phyloP scores from a whole-genome alignment of 2,329 filamentous ascomycete genomes.

The Fusarium sp. region DNA sequence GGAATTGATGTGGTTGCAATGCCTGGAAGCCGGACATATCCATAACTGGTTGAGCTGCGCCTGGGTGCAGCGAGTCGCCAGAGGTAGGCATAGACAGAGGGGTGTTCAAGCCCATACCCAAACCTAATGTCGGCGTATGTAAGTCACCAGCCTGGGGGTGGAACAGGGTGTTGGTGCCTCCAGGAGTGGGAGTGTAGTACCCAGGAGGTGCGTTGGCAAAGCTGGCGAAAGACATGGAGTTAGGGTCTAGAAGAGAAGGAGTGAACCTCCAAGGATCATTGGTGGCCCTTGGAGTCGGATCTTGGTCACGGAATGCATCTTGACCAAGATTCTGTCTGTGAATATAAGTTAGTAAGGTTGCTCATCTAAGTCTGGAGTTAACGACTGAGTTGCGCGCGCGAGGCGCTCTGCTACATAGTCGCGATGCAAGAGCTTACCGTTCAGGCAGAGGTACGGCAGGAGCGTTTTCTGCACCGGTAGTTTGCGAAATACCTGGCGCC shows the following conservation, averaged over 20 bases:
- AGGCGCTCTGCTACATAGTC: not conserved
- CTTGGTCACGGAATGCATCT: conserved; percentile 72
- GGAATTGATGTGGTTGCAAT: conserved; percentile 70
- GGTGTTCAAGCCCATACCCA: conserved; percentile 82
- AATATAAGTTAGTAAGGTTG: conserved; percentile 28
- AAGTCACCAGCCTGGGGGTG: conserved; percentile 87
- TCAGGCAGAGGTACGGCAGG: conserved; percentile 45
- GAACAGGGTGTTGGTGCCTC: conserved; percentile 82
- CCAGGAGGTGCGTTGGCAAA: conserved; percentile 84
- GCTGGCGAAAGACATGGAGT: conserved; percentile 81
- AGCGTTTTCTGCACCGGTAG: conserved; percentile 49
- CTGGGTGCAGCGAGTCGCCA: conserved; percentile 72
- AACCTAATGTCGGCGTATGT: conserved; percentile 81
- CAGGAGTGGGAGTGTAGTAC: conserved; percentile 90
- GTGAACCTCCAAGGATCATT: conserved; percentile 90
- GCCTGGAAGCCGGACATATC: conserved; percentile 77
- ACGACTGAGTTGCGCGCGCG: not conserved
- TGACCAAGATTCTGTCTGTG: conserved; percentile 45
- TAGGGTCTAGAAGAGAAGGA: conserved; percentile 87
- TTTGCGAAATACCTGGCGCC: conserved; percentile 54
- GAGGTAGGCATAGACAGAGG: conserved; percentile 83
- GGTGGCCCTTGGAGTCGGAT: conserved; percentile 83
- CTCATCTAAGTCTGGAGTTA: not conserved
- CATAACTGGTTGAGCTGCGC: conserved; percentile 62
- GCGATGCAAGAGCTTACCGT: conserved; percentile 44